phyloP scores from a whole-genome alignment of 1,284 basidiomycete species.

The Leccinum proliferum region DNA sequence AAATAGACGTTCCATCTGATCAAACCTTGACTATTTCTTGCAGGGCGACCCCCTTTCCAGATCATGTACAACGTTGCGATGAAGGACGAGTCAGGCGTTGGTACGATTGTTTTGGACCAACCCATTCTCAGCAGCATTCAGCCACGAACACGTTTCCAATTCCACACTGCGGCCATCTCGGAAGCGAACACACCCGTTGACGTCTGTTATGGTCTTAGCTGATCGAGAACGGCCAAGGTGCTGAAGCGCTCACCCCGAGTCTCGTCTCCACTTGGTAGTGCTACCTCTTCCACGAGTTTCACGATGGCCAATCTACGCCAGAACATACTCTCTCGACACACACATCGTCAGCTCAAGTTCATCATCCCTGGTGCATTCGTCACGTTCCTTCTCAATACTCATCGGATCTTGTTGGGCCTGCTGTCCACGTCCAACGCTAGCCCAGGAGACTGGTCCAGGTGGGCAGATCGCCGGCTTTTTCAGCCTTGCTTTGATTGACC shows the following conservation, averaged over 20 bases:
- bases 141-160: slow-evolving; percentile 74
- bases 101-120: slow-evolving; percentile 59
- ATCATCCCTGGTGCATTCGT: slow-evolving; percentile 59
- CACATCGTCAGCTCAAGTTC: slow-evolving; percentile 64
- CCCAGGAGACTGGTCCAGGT: slow-evolving; percentile 48
- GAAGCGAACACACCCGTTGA: slow-evolving; percentile 10
- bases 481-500: slow-evolving; percentile 3
- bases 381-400: slow-evolving; percentile 56
- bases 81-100: slow-evolving; percentile 53
- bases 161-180: slow-evolving; percentile 48
- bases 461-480: slow-evolving; percentile 26
- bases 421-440: slow-evolving; percentile 24
- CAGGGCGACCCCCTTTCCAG: slow-evolving; percentile 83
- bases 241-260: not conserved
- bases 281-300: not conserved
- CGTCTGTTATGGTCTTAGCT: slow-evolving; percentile 14
- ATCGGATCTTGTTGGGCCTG: slow-evolving; percentile 43
- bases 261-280: not conserved
- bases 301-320: slow-evolving; percentile 15
- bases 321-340: slow-evolving; percentile 37
- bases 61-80: slow-evolving; percentile 76
- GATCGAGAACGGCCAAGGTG: not conserved
- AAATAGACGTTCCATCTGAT: not conserved
- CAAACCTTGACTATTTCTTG: not conserved
- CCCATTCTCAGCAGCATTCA: slow-evolving; percentile 86